Conservation (phyloP, 768 basidiomycete genomes). For the Boletus coccyginus region DNA sequence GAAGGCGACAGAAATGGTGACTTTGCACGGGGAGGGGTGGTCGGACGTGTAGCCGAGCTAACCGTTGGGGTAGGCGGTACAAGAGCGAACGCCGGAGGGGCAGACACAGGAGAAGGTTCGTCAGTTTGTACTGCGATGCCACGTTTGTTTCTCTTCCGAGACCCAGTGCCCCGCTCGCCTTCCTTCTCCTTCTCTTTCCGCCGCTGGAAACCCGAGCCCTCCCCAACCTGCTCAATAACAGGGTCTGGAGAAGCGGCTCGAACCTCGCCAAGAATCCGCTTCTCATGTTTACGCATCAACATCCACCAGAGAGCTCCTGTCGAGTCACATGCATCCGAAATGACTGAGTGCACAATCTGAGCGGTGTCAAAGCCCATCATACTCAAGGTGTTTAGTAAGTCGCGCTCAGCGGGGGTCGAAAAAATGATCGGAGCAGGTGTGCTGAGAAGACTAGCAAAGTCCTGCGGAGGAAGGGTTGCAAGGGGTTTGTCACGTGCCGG, state of each 20-base stretch:
- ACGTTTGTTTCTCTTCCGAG: conserved; percentile 26
- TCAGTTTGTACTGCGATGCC: conserved; percentile 45
- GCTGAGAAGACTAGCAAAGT: conserved; percentile 62
- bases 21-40: conserved; percentile 49
- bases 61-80: conserved; percentile 77
- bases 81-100: conserved; percentile 62
- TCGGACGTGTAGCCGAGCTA: conserved; percentile 35
- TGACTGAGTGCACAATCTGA: conserved; percentile 92
- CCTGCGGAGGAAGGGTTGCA: conserved; percentile 40
- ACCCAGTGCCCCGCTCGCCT: conserved; percentile 16
- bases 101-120: conserved; percentile 33
- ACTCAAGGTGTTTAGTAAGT: conserved; percentile 73
- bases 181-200: conserved; percentile 34
- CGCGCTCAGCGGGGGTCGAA: conserved; percentile 76
- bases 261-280: conserved; percentile 45
- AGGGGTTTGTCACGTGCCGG: conserved; percentile 47
- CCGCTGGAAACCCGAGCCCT: conserved; percentile 25
- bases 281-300: conserved; percentile 77
- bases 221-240: conserved; percentile 14
- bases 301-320: conserved; percentile 97
- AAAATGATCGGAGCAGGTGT: conserved; percentile 81
- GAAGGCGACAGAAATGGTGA: conserved; percentile 61
- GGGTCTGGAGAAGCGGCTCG: conserved; percentile 16
- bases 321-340: conserved; percentile 89
- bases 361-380: conserved; percentile 86